phyloP scores from a whole-genome alignment of 2,329 filamentous ascomycete species.

The Aspergillus brunneoviolaceus region DNA sequence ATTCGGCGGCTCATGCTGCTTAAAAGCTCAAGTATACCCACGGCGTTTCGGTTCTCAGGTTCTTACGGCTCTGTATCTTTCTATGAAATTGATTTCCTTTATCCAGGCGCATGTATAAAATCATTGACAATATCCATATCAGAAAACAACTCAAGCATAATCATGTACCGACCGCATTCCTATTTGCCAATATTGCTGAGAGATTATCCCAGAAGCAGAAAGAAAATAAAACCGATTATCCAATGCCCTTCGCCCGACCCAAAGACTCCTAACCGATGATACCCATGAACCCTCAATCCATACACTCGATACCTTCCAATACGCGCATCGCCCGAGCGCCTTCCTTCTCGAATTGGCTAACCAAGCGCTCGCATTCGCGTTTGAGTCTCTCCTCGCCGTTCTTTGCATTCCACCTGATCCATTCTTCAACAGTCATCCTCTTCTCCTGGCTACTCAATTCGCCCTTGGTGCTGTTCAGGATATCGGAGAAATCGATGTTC shows the following conservation, averaged over 20 bases:
- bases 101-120: neutral
- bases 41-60: slow-evolving; percentile 16
- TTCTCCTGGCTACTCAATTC: slow-evolving; percentile 74
- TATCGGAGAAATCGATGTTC: slow-evolving; percentile 49
- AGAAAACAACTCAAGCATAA: slow-evolving; percentile 3
- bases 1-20: slow-evolving; percentile 5
- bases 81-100: neutral
- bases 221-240: slow-evolving; percentile 18
- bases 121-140: slow-evolving; percentile 1
- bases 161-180: slow-evolving; percentile 7
- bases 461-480: slow-evolving; percentile 55
- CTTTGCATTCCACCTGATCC: slow-evolving; percentile 79
- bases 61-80: neutral
- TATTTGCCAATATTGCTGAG: slow-evolving; percentile 19
- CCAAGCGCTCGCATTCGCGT: slow-evolving; percentile 77
- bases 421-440: slow-evolving; percentile 90
- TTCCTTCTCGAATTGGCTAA: slow-evolving; percentile 79
- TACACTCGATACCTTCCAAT: slow-evolving; percentile 68
- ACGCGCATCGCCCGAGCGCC: slow-evolving; percentile 74
- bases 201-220: slow-evolving; percentile 18
- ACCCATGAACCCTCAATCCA: slow-evolving; percentile 32
- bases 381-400: slow-evolving; percentile 77
- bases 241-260: slow-evolving; percentile 17
- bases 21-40: slow-evolving; percentile 24
- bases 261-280: slow-evolving; percentile 13